Evolutionary conservation across 148 eudicot genomes (phyloP).

Genomic region (Pouteria glomerata): DNA sequence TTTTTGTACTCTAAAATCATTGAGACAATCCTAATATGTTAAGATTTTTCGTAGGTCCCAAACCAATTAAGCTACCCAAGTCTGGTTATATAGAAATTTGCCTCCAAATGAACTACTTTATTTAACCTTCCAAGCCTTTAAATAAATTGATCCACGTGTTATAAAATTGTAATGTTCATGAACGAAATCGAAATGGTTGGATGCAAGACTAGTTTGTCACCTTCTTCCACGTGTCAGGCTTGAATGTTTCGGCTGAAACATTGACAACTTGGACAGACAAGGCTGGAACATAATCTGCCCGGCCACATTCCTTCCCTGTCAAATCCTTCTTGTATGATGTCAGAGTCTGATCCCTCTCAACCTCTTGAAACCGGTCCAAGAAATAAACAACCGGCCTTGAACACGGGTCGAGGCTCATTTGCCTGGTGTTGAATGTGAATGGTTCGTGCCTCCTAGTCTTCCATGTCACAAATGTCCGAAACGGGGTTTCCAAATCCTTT

Average conservation of each 20-base stretch:
- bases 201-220: constrained; percentile 7
- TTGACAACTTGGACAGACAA: constrained; percentile 13
- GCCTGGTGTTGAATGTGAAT: constrained; percentile 37
- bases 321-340: constrained; percentile 21
- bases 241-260: constrained; percentile 20
- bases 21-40: no score
- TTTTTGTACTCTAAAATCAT: no score
- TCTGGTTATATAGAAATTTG: background rate
- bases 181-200: background rate
- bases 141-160: no score
- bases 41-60: constrained; percentile 12
- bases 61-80: background rate
- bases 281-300: constrained; percentile 1
- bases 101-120: no score
- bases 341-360: constrained; percentile 13
- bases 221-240: constrained; percentile 29
- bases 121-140: no score
- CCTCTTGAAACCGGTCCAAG: constrained; percentile 19
- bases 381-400: constrained; percentile 26
- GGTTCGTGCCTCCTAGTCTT: constrained; percentile 23
- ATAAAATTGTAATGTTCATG: background rate
- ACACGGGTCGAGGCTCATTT: constrained; percentile 31
- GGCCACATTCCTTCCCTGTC: constrained; percentile 10
- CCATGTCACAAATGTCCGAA: constrained; percentile 39
- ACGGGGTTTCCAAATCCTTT: constrained; percentile 26